These are phyloP conservation scores for Cudoniella acicularis DNA, from an alignment of 495 filamentous ascomycete species.

Conservation along the genomic window DNA sequence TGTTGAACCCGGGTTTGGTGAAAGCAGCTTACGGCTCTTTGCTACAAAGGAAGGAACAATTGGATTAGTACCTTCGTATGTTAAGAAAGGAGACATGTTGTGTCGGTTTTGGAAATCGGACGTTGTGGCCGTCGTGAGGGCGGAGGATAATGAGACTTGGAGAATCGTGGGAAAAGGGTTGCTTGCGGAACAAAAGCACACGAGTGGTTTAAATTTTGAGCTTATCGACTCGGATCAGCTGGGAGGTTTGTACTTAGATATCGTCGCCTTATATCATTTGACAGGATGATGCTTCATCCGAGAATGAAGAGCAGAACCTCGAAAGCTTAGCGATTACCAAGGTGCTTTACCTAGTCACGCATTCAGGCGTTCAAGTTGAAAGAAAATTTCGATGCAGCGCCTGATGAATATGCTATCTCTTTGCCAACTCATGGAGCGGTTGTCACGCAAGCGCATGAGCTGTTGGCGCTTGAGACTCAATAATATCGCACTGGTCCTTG, in stretches of 20 bases:
- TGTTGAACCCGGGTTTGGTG: not conserved
- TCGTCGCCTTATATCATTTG: not conserved
- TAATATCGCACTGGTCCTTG: not conserved
- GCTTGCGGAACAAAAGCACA: not conserved
- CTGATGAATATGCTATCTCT: not conserved
- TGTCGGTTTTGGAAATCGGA: conserved; percentile 13
- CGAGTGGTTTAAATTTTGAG: not conserved
- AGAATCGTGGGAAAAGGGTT: not conserved
- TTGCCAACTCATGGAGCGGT: not conserved
- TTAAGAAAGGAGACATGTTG: conserved; percentile 2
- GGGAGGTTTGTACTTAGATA: not conserved
- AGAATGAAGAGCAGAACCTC: not conserved
- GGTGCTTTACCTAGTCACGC: not conserved
- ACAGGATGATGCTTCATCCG: not conserved
- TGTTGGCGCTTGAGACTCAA: not conserved
- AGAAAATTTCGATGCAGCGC: not conserved
- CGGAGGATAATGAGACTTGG: not conserved
- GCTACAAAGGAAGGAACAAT: not conserved
- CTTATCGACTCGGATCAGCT: not conserved
- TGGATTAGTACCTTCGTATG: conserved; percentile 5
- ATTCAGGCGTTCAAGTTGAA: not conserved
- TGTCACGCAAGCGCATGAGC: not conserved
- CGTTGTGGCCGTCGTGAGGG: conserved; percentile 4
- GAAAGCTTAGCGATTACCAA: not conserved
- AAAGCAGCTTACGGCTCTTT: not conserved